Conservation (phyloP, 306 rosid genomes). For the Prunus kanzakura region DNA sequence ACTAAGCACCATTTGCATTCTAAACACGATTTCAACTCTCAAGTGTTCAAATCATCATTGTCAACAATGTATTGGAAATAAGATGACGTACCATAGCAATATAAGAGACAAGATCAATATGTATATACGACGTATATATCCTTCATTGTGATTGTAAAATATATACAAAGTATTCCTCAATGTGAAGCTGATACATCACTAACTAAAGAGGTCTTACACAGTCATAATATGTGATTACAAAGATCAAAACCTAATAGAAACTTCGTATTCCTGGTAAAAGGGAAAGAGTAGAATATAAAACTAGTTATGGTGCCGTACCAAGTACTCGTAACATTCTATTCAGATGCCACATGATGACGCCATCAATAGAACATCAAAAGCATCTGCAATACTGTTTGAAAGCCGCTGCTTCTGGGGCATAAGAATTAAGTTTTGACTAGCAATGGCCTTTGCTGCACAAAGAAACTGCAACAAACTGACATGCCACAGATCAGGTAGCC, state of each 20-base stretch:
- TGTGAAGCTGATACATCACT: background rate
- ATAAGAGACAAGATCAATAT: too few relatives aligned
- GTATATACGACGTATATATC: background rate
- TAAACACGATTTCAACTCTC: background rate
- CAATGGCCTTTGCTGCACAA: background rate
- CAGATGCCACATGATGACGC: background rate
- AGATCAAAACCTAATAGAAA: background rate
- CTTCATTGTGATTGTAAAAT: background rate
- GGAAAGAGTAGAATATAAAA: background rate
- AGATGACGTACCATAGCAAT: background rate
- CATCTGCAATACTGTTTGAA: background rate
- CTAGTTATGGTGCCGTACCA: background rate
- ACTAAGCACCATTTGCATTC: background rate
- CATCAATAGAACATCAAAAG: background rate
- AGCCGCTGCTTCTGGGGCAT: background rate
- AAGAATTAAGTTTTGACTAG: background rate
- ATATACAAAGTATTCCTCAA: background rate
- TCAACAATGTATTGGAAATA: background rate
- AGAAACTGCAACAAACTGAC: conserved; percentile 17
- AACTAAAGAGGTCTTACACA: too few relatives aligned
- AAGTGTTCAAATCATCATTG: background rate
- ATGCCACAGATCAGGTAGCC: conserved; percentile 27
- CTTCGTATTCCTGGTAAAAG: background rate
- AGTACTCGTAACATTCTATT: background rate
- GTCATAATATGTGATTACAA: background rate